Percentiles rank a stretch among this genome's conserved stretches.
Conservation (phyloP, 2,329 filamentous ascomycete genomes). For the Fusarium algeriense region DNA sequence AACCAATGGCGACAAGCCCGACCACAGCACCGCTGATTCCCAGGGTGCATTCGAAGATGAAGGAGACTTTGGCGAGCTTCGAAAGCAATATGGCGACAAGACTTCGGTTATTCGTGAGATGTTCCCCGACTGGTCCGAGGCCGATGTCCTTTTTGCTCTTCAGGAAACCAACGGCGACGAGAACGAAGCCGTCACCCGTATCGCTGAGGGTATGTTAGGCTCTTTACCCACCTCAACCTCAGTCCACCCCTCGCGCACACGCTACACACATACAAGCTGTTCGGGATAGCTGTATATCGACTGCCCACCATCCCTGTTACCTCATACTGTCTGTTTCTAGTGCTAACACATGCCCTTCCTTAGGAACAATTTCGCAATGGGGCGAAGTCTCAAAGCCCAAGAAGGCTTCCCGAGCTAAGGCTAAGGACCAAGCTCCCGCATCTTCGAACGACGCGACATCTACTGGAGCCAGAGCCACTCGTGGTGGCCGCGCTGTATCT, state of each 20-base stretch:
- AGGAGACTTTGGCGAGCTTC: slow-evolving; percentile 90
- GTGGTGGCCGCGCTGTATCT: slow-evolving; percentile 71
- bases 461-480: slow-evolving; percentile 61
- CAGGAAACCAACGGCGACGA: slow-evolving; percentile 88
- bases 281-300: slow-evolving; percentile 16
- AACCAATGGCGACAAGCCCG: slow-evolving; percentile 78
- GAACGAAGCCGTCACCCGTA: slow-evolving; percentile 79
- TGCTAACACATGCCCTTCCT: slow-evolving; percentile 47
- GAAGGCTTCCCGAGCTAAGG: slow-evolving; percentile 81
- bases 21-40: slow-evolving; percentile 69
- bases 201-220: slow-evolving; percentile 76
- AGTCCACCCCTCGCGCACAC: slow-evolving; percentile 31
- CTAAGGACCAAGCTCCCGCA: slow-evolving; percentile 70
- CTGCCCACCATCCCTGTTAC: background rate
- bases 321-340: slow-evolving; percentile 5
- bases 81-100: slow-evolving; percentile 87
- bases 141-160: slow-evolving; percentile 92
- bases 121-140: slow-evolving; percentile 95
- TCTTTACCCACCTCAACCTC: slow-evolving; percentile 25
- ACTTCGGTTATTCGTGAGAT: slow-evolving; percentile 88
- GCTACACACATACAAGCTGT: slow-evolving; percentile 24
- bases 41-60: slow-evolving; percentile 78
- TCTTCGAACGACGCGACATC: slow-evolving; percentile 62
- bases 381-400: slow-evolving; percentile 84
- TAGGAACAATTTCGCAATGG: slow-evolving; percentile 86